Conservation (phyloP, 139 green algal genomes). For the Closterium sp. region DNA sequence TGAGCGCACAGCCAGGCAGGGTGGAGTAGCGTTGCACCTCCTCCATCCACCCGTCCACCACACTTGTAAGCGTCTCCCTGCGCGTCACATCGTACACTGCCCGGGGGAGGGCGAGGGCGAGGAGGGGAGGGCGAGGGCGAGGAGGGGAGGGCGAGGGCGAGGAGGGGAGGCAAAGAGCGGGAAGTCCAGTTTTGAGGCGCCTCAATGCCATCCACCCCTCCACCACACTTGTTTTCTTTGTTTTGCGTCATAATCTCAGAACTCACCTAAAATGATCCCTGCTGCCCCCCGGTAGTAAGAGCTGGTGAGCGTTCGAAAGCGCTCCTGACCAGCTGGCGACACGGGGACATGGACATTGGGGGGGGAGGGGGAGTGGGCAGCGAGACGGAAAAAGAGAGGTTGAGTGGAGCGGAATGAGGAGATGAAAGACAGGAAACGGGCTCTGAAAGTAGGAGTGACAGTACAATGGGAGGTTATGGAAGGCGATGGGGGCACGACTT, state of each 20-base stretch:
- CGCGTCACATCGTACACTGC: conserved; percentile 87
- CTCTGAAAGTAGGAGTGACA: too few relatives aligned
- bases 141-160: neutral
- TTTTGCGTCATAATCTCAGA: too few relatives aligned
- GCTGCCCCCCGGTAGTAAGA: conserved; percentile 94
- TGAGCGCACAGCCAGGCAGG: conserved; percentile 82
- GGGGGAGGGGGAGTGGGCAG: too few relatives aligned
- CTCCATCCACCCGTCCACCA: conserved; percentile 86
- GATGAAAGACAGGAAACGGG: neutral
- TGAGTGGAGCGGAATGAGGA: neutral
- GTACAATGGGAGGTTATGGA: too few relatives aligned
- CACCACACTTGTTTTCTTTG: too few relatives aligned
- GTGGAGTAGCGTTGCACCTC: conserved; percentile 96
- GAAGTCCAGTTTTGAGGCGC: too few relatives aligned
- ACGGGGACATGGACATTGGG: too few relatives aligned
- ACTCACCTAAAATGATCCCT: conserved; percentile 73
- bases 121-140: neutral
- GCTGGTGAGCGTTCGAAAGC: conserved; percentile 94
- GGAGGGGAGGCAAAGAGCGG: too few relatives aligned
- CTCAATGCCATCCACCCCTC: too few relatives aligned
- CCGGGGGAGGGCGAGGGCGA: neutral
- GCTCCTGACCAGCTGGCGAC: conserved; percentile 73
- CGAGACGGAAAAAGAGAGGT: neutral
- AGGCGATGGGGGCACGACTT: too few relatives aligned
- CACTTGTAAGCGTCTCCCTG: conserved; percentile 82